Evolutionary conservation across 345 rosid genomes (phyloP).

Genomic region (Bretschneidera sinensis): DNA sequence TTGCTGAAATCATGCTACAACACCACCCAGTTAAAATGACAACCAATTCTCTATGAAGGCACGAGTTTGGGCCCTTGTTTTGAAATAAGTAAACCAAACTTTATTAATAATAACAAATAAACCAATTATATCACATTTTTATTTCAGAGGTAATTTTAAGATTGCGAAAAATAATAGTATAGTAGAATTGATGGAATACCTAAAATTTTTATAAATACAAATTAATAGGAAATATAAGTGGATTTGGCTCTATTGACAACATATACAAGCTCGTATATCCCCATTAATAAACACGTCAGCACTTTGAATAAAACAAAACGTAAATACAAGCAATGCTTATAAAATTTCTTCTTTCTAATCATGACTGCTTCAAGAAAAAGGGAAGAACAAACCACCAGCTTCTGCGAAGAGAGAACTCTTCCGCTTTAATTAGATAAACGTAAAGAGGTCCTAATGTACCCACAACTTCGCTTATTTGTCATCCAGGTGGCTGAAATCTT

Average conservation of each 20-base stretch:
- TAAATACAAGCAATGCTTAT: background rate
- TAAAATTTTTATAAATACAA: background rate
- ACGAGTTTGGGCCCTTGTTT: no score
- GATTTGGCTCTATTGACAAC: background rate
- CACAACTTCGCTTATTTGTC: constrained; percentile 18
- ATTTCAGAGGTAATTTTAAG: no score
- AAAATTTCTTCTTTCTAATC: no score
- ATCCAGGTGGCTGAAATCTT: constrained; percentile 13
- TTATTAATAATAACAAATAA: no score
- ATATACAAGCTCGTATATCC: background rate
- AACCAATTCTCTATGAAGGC: no score
- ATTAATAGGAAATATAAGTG: background rate
- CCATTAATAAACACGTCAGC: no score
- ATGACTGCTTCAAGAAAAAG: background rate
- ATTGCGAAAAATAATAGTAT: no score
- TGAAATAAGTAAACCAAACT: no score
- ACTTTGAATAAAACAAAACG: background rate
- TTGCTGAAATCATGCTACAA: no score
- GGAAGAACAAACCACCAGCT: background rate
- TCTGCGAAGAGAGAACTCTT: background rate
- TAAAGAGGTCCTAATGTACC: background rate
- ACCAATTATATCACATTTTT: no score
- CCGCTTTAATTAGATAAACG: constrained; percentile 7
- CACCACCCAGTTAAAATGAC: no score
- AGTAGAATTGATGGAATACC: no score